Evolutionary conservation across 495 filamentous ascomycete species (phyloP), one percentile per base, ranked within the genome.

Genomic region (Penicillium coprophilum): DNA sequence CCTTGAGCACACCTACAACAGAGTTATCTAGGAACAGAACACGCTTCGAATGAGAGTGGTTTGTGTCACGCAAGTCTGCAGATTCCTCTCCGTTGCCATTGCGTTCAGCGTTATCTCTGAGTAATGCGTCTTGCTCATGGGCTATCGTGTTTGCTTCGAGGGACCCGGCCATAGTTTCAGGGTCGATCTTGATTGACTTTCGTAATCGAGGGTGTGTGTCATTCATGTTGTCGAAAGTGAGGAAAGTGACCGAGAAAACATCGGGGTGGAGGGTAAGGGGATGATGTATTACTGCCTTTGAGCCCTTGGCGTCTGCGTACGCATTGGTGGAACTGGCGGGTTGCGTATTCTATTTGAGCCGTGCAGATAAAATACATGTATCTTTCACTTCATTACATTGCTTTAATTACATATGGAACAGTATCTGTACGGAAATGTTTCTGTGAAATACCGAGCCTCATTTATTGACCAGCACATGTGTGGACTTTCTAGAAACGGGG

Each of bases 301-400:
- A 19, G 45, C 6, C 21, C 11, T 45, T 13, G 43, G 23, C 23
- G 13, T 28, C 45, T 30, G 10, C 44, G 43, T 45, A 27, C 13
- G 44, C 24, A 19, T 46, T 17, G 6, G 44, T 19, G 44, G 28
- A 28, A 46, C 44, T 28, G 24, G 10, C 17, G 27, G 4, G 30
- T 28, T 28, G 43, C 15, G 15, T 15, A 45, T 15, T 17, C 43
- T 46, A 17, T 27, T 46, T 19, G 32, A 38, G 27, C 10, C n/a
- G 13, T 36, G 12, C 4, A 39, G 44, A 30, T 55, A 56, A 49
- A 56, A 30, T 47, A 49, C 53, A 28, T 39, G 15, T n/a, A 17
- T 20, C n/a, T 47, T 47, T 47, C 3, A 8, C 6, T 13, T 1
- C 23, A 44, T 12, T 24, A 44, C 41, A n/a, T n/a, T n/a, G 1